These are phyloP conservation scores for Aspergillus vadensis DNA, from an alignment of 2,329 filamentous ascomycete genomes.

Conservation along the genomic window DNA sequence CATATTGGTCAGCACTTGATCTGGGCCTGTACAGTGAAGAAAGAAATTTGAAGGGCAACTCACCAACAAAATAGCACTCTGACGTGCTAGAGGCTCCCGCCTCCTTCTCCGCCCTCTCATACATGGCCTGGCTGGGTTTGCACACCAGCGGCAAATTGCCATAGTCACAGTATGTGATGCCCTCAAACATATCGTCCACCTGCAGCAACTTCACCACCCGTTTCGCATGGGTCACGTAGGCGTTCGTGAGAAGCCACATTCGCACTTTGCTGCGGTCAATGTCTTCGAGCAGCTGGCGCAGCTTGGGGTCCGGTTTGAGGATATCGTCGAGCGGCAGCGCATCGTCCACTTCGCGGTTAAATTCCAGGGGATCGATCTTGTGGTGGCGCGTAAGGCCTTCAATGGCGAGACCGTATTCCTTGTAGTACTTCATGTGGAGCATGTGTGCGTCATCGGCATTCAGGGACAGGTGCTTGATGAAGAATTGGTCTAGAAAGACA, in stretches of 20 bases:
- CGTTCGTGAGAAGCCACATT: slow-evolving; percentile 94
- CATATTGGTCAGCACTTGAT: slow-evolving; percentile 17
- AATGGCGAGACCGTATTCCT: slow-evolving; percentile 94
- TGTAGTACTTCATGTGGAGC: slow-evolving; percentile 90
- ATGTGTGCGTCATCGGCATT: slow-evolving; percentile 75
- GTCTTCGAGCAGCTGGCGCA: slow-evolving; percentile 75
- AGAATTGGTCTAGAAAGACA: slow-evolving; percentile 55
- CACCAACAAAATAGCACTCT: slow-evolving; percentile 91
- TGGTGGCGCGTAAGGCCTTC: slow-evolving; percentile 93
- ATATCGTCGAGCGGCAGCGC: slow-evolving; percentile 84
- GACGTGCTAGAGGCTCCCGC: slow-evolving; percentile 68
- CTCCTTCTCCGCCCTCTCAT: slow-evolving; percentile 82
- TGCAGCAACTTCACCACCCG: slow-evolving; percentile 78
- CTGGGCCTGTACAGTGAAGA: background rate
- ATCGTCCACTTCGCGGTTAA: slow-evolving; percentile 93
- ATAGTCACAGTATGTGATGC: slow-evolving; percentile 95
- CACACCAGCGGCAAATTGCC: slow-evolving; percentile 71
- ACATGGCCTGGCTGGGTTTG: slow-evolving; percentile 85
- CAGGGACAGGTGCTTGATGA: slow-evolving; percentile 70
- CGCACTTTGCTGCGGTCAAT: slow-evolving; percentile 83
- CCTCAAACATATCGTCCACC: slow-evolving; percentile 88
- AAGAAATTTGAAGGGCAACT: slow-evolving; percentile 34
- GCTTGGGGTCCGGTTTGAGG: slow-evolving; percentile 73
- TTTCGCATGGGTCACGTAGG: slow-evolving; percentile 84
- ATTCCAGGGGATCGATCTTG: slow-evolving; percentile 91